Conservation (phyloP, 441 rosid species). For the Daphne laureola region DNA sequence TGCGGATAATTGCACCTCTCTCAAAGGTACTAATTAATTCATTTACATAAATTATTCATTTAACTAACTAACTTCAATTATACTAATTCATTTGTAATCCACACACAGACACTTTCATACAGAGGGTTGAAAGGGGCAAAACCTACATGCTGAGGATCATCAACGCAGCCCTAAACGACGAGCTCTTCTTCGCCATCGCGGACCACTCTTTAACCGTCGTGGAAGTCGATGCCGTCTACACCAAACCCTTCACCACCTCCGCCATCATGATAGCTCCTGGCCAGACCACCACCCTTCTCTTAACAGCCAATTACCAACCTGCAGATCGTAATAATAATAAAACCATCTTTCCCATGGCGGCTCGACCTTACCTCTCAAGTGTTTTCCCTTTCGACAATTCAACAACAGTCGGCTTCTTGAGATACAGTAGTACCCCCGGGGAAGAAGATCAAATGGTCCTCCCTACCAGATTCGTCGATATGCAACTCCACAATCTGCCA, state of each 20-base stretch:
- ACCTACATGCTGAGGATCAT: conserved; percentile 45
- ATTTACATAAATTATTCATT: no score
- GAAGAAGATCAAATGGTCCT: conserved; percentile 16
- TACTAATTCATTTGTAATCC: no score
- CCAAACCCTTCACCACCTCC: conserved; percentile 56
- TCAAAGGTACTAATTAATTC: conserved; percentile 35
- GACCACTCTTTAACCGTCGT: conserved; percentile 55
- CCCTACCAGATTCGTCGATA: conserved; percentile 17
- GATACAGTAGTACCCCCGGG: conserved; percentile 22
- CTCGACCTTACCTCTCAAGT: conserved; percentile 62
- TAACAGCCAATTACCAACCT: conserved; percentile 35
- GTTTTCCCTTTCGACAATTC: conserved; percentile 54
- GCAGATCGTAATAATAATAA: conserved; percentile 2
- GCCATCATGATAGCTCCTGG: conserved; percentile 42
- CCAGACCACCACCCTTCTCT: conserved; percentile 64
- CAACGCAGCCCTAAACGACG: conserved; percentile 51
- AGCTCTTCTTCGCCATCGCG: conserved; percentile 64
- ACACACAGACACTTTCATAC: conserved; percentile 35
- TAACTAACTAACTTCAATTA: no score
- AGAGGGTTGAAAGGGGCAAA: conserved; percentile 39
- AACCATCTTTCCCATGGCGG: conserved; percentile 49
- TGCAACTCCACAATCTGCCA: conserved; percentile 29
- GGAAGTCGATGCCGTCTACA: conserved; percentile 65
- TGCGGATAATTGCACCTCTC: conserved; percentile 47
- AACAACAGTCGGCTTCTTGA: conserved; percentile 58